These are phyloP conservation scores for Macrotyloma uniflorum DNA, from an alignment of 306 rosid genomes.

Conservation along the genomic window DNA sequence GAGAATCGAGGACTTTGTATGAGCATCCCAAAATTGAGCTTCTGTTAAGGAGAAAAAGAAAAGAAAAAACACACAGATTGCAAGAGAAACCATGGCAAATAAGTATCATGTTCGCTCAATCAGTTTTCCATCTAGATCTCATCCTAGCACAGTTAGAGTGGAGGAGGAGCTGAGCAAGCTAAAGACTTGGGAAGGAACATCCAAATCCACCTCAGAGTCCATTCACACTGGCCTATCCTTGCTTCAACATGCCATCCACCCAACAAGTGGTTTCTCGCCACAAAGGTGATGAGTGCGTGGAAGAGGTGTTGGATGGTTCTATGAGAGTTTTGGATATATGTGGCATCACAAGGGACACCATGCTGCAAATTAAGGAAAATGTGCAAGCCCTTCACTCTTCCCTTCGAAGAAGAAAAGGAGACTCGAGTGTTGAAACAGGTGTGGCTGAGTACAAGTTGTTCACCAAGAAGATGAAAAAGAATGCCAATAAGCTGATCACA, in stretches of 20 bases:
- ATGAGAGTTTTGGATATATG: constrained; percentile 64
- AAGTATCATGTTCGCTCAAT: constrained; percentile 57
- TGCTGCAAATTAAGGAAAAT: constrained; percentile 57
- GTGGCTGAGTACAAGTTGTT: constrained; percentile 49
- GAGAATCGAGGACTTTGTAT: background rate
- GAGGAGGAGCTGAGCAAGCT: constrained; percentile 64
- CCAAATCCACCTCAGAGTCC: constrained; percentile 43
- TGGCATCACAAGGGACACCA: constrained; percentile 59
- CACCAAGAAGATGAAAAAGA: constrained; percentile 66
- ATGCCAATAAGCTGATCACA: constrained; percentile 48
- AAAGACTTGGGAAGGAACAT: constrained; percentile 52
- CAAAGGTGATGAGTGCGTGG: constrained; percentile 46
- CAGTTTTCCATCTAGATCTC: constrained; percentile 73
- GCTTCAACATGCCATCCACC: constrained; percentile 62
- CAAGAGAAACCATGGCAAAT: constrained; percentile 50
- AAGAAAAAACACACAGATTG: too few species aligned
- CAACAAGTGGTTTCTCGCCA: constrained; percentile 53
- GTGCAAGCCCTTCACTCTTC: constrained; percentile 62
- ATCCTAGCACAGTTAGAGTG: constrained; percentile 60
- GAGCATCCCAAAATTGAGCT: constrained; percentile 16
- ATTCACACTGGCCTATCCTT: constrained; percentile 45
- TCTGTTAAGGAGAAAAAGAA: background rate
- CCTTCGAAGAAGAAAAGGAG: constrained; percentile 69
- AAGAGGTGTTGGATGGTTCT: constrained; percentile 67
- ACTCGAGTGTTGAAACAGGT: constrained; percentile 47